phyloP scores from a whole-genome alignment of 192 early-diverging fungal genomes.

The Spizellomyces sp. region DNA sequence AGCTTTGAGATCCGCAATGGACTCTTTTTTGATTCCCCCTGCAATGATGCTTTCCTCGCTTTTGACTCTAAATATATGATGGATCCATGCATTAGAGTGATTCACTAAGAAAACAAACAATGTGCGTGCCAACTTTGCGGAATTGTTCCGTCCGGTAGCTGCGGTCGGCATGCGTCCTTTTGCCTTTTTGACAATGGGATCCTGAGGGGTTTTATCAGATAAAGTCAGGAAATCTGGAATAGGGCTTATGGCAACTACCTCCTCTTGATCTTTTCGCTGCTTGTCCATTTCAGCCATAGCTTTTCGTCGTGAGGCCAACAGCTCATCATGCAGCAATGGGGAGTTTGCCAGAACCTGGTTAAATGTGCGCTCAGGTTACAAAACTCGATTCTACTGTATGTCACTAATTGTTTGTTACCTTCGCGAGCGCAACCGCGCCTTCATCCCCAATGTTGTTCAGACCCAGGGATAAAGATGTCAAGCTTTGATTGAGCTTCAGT shows the following conservation, averaged over 20 bases:
- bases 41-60: constrained; percentile 34
- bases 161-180: constrained; percentile 23
- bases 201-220: constrained; percentile 10
- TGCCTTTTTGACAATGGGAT: constrained; percentile 40
- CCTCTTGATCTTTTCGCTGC: constrained; percentile 51
- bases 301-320: constrained; percentile 36
- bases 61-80: constrained; percentile 18
- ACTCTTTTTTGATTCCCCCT: constrained; percentile 11
- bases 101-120: neutral
- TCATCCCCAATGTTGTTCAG: constrained; percentile 53
- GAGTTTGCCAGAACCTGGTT: constrained; percentile 47
- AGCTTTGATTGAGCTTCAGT: constrained; percentile 45
- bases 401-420: constrained; percentile 33
- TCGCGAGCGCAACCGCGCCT: constrained; percentile 41
- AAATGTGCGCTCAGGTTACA: too few relatives aligned
- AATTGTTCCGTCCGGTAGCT: constrained; percentile 17
- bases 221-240: constrained; percentile 5
- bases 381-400: too few relatives aligned
- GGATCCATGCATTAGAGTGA: neutral
- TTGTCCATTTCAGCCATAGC: constrained; percentile 48
- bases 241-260: constrained; percentile 29
- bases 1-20: constrained; percentile 30
- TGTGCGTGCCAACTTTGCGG: constrained; percentile 13
- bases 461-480: constrained; percentile 46
- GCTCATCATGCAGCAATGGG: constrained; percentile 44